phyloP scores from a whole-genome alignment of 768 basidiomycete genomes.

The Boletus sp. region DNA sequence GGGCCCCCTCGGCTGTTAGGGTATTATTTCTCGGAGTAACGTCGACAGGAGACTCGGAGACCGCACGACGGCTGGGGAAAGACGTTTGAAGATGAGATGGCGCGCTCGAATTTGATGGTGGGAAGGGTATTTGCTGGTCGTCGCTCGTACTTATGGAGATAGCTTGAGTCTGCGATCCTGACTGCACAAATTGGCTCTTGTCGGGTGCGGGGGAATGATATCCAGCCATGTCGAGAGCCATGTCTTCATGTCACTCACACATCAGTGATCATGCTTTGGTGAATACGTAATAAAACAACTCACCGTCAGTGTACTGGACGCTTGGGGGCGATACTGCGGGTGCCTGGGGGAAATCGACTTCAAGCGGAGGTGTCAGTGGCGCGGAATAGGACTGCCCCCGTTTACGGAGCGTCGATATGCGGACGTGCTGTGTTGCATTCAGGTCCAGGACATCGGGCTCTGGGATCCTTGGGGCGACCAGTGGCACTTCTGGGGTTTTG shows the following conservation, averaged over 20 bases:
- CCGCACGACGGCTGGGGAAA: constrained; percentile 47
- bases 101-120: constrained; percentile 15
- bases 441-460: constrained; percentile 89
- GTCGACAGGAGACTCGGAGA: constrained; percentile 63
- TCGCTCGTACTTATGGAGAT: background rate
- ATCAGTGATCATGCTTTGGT: background rate
- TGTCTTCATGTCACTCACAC: constrained; percentile 42
- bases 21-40: constrained; percentile 19
- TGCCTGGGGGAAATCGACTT: constrained; percentile 44
- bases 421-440: constrained; percentile 42
- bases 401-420: constrained; percentile 17
- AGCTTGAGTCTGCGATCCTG: constrained; percentile 13
- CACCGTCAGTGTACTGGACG: constrained; percentile 63
- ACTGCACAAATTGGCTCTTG: background rate
- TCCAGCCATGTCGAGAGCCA: constrained; percentile 81
- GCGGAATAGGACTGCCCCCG: constrained; percentile 27
- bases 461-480: constrained; percentile 22
- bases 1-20: constrained; percentile 8
- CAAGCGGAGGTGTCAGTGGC: constrained; percentile 34
- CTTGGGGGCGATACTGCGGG: constrained; percentile 49
- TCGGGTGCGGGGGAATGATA: constrained; percentile 51
- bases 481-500: constrained; percentile 14
- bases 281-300: constrained; percentile 13
- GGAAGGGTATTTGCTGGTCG: constrained; percentile 18
- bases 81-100: constrained; percentile 28